Evolutionary conservation across 768 basidiomycete species (phyloP), one percentile per base, ranked within the genome.

Genomic region (Daedaleopsis sinensis): DNA sequence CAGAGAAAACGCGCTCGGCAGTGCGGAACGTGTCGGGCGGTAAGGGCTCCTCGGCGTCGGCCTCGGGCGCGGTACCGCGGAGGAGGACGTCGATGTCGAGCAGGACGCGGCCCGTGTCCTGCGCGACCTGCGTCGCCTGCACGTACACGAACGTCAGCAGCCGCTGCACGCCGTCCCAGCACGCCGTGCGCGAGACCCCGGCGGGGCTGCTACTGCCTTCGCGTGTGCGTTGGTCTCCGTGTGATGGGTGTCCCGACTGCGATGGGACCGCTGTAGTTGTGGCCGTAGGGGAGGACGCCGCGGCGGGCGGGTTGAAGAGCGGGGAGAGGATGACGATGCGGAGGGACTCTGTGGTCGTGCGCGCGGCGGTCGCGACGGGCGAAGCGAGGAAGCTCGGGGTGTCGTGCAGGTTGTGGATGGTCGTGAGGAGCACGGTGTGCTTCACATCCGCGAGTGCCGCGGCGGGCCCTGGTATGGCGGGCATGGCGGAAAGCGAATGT

Each of bases 81-180:
- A 96, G 81, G 49, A 93, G 75, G 15, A 96, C 90, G 67, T 92
- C 88, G 51, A 96, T 78, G 56, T 89, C 80, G 80, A 95, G 83
- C 58, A 93, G 79, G 44, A 94, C 76, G 63, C 85, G 89, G 70
- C 84, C 84, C 67, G 80, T 72, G 39, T 83, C 80, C 69, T 89
- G 86, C 15, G 91, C 89, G 44, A 86, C 82, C 67, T 83, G 87
- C 15, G 89, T 89, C n/a, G 92, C 90, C 65, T 90, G 88, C 3
- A 93, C 90, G 73, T 98, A 97, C 42, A 91, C 84, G 68, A 85
- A 89, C 0, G 91, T 91, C 63, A 98, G 80, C 49, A 96, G 81
- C 11, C 82, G 76, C 76, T 96, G 93, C 3, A 95, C 80, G 19
- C 80, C 79, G 55, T 85, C 77, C 86, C 90, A 98, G 35, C 72